A percentile compares a stretch with the other conserved stretches of the same genome.
These are phyloP conservation scores for Boletus edulis DNA, from an alignment of 768 basidiomycete genomes.

Conservation along the genomic window DNA sequence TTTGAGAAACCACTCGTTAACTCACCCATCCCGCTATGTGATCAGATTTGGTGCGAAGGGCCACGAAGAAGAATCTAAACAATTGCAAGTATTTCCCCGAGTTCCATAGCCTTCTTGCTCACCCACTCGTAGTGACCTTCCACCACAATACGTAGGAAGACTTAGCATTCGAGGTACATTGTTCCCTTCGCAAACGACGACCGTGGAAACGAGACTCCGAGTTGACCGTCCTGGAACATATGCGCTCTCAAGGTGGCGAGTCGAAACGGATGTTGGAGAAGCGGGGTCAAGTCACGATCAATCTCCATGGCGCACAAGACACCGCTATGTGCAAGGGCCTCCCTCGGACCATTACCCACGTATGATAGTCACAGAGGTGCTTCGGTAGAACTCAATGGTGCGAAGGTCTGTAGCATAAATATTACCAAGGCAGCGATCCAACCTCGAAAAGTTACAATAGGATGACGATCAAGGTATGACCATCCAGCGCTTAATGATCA, in stretches of 20 bases:
- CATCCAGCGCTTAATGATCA: conserved; percentile 14
- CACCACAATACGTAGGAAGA: conserved; percentile 63
- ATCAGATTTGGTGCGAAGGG: conserved; percentile 43
- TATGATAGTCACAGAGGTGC: conserved; percentile 33
- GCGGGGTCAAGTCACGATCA: conserved; percentile 7
- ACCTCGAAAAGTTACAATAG: not conserved
- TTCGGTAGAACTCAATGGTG: conserved; percentile 4
- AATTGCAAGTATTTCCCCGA: conserved; percentile 17
- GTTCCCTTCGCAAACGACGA: conserved; percentile 43
- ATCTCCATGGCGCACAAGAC: conserved; percentile 34
- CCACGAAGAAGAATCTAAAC: conserved; percentile 14
- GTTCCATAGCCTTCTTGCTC: not conserved
- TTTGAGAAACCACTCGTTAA: conserved; percentile 71
- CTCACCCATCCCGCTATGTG: conserved; percentile 55
- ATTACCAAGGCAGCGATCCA: conserved; percentile 3
- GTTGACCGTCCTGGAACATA: conserved; percentile 63
- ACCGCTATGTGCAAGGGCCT: conserved; percentile 40
- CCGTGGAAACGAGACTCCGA: conserved; percentile 54
- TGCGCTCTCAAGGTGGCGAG: conserved; percentile 61
- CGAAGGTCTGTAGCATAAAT: conserved; percentile 11
- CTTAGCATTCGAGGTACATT: conserved; percentile 63
- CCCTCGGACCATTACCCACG: conserved; percentile 25
- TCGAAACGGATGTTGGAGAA: conserved; percentile 65
- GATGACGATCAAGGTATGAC: conserved; percentile 14
- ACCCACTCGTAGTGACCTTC: conserved; percentile 36